Percentiles rank a stretch among this genome's conserved stretches.
phyloP scores from a whole-genome alignment of 352 stramenopile genomes.

The Thraustochytrium sp. region DNA sequence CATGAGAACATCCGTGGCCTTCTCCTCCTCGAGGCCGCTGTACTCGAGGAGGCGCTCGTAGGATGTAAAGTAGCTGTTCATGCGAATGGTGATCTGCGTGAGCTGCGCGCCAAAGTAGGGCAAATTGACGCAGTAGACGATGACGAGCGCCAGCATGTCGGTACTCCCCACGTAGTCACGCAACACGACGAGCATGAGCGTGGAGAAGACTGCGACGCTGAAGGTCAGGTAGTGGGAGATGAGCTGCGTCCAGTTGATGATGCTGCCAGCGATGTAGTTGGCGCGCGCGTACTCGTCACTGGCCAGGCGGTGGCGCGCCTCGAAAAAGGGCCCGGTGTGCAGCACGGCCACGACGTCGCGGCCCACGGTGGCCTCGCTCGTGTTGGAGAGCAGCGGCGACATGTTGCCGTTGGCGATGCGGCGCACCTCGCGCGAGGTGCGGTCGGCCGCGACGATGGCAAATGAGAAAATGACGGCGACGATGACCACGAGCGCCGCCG shows the following conservation, averaged over 20 bases:
- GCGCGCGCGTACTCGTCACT: slow-evolving; percentile 10
- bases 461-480: slow-evolving; percentile 70
- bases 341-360: slow-evolving; percentile 5
- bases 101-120: slow-evolving; percentile 30
- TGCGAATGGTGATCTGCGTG: slow-evolving; percentile 6
- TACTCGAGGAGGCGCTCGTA: slow-evolving; percentile 64
- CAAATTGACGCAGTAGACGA: slow-evolving; percentile 18
- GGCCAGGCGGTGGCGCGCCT: slow-evolving; percentile 15
- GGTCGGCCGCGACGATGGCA: slow-evolving; percentile 60
- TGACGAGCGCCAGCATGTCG: neutral
- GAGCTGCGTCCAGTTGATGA: slow-evolving; percentile 34
- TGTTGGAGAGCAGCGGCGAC: slow-evolving; percentile 62
- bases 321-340: slow-evolving; percentile 6
- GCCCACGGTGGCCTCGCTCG: neutral
- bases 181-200: slow-evolving; percentile 8
- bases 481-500: neutral
- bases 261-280: slow-evolving; percentile 24
- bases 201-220: neutral
- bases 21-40: slow-evolving; percentile 50
- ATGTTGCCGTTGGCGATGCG: slow-evolving; percentile 59
- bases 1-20: neutral
- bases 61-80: slow-evolving; percentile 59
- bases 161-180: neutral
- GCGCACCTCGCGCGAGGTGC: slow-evolving; percentile 64
- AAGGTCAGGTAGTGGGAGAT: slow-evolving; percentile 28